Evolutionary conservation across 768 basidiomycete genomes (phyloP).

Genomic region (Podaxis sp.): DNA sequence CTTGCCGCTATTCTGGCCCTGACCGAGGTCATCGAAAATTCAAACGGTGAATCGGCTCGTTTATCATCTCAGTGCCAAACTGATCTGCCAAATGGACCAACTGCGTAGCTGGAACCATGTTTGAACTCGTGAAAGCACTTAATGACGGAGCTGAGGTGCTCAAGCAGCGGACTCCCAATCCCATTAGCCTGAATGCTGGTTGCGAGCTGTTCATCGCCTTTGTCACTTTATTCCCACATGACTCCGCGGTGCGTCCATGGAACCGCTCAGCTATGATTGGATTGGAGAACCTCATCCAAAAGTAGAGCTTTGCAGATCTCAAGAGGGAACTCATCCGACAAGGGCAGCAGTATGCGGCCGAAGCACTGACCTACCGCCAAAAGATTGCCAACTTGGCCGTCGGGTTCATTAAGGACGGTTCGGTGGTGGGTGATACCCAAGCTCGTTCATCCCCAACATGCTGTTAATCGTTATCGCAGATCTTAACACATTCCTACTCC

Average conservation of each 20-base stretch:
- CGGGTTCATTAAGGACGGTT: conserved; percentile 94
- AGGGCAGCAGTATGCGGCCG: conserved; percentile 72
- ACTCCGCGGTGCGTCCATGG: conserved; percentile 60
- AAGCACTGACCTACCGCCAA: conserved; percentile 82
- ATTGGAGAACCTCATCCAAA: conserved; percentile 16
- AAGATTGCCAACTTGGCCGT: conserved; percentile 90
- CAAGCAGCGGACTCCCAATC: conserved; percentile 63
- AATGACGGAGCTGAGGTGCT: conserved; percentile 71
- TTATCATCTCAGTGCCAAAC: neutral
- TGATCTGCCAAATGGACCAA: conserved; percentile 12
- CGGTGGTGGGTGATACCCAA: conserved; percentile 55
- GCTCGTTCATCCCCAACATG: conserved; percentile 8
- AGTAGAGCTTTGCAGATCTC: conserved; percentile 78
- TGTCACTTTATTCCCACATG: conserved; percentile 81
- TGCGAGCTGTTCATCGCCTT: conserved; percentile 90
- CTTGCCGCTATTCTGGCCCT: conserved; percentile 87
- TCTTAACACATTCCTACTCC: conserved; percentile 96
- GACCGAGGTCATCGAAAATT: conserved; percentile 77
- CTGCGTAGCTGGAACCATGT: conserved; percentile 80
- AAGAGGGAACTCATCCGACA: conserved; percentile 83
- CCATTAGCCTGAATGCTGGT: conserved; percentile 85
- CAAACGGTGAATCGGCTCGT: conserved; percentile 55
- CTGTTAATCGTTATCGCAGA: conserved; percentile 45
- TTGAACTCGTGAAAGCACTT: conserved; percentile 85
- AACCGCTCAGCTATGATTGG: conserved; percentile 5